Base-by-base conservation (phyloP, 495 filamentous ascomycete genomes). In the Talaromyces thailandensis region DNA sequence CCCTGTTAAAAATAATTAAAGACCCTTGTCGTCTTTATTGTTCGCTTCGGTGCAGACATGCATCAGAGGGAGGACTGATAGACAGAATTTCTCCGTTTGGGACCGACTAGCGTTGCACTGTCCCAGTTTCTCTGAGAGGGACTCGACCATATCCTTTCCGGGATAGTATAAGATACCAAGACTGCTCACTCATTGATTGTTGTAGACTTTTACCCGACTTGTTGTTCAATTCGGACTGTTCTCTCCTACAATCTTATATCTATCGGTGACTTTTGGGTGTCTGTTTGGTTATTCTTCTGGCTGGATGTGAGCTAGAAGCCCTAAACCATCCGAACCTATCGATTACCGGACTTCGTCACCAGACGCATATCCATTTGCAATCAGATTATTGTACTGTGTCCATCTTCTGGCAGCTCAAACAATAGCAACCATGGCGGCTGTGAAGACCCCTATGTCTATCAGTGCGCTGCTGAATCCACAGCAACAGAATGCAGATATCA, bases 381-480 rank as follows among this genome's bases (percentile, higher is more conserved):
- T 48, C 43, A 48, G 43, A 23, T n/a, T 18, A 48, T 21, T 6
- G 8, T 48, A n/a, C 4, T 48, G n/a, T 48, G n/a, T 48, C 43
- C 43, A 23, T 48, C 21, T 4, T 21, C 43, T 23, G 43, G 43
- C n/a, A 48, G 18, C 18, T 21, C 8, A 48, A 18, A 48, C 23
- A 6, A 35, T 37, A n/a, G 25, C 25, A 31, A 52, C 23, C 59
- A 61, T 61, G 59, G n/a, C 43, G 59, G 43, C 59, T 18, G 59
- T 48, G 2, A 61, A 31, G 21, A 61, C 59, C n/a, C 59, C 59
- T 52, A 61, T 61, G 59, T 61, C 59, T 31, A 61, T 61, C 28
- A 61, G 59, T 48, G 59, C 59, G 40, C 25, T 61, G 11, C 28
- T 61, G 59, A 61, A 61, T 48, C 59, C 59, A n/a, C 59, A 37